Evolutionary conservation across 2,329 filamentous ascomycete genomes (phyloP), one percentile per base, ranked within the genome.

Genomic region (Colletotrichum abscissum): DNA sequence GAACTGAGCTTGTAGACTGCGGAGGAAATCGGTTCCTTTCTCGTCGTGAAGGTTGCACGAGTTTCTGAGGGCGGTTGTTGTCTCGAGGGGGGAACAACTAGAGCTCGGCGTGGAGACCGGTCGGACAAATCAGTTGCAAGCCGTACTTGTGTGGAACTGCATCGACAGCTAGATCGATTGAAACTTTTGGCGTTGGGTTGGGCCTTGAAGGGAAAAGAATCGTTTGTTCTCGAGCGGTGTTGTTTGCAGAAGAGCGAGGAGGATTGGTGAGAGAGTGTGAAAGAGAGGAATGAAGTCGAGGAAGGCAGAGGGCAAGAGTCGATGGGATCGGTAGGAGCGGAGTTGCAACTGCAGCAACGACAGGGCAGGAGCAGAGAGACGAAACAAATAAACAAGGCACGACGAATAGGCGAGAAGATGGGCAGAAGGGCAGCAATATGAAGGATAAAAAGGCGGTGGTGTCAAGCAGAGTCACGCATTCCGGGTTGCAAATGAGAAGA

Each of bases 401-500:
- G 52, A 30, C 30, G 33, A 57, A 9, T 56, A 56, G 26, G 63
- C 33, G 49, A 56, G 14, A 52, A 42, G 30, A 63, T 46, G 54
- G 56, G 66, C 33, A 54, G 56, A 52, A 35, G 56, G 66, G 70
- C 60, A 35, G 70, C 60, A 57, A 69, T 60, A 64, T 64, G 70
- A 33, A 63, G 58, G 59, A 46, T 28, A 24, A 56, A 33, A 46
- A 33, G 67, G 33, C 49, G 46, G 70, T 22, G 55, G 60, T 70
- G 56, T 73, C 46, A 65, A 63, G 60, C 49, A 60, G 42, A 52
- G 67, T 62, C 66, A 70, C 60, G 49, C 70, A 73, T 73, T 73
- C 60, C 59, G 67, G n/a, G 59, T 65, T 70, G 70, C 55, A 65
- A 59, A 65, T 69, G 42, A 70, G 49, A 64, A 69, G 60, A 70